phyloP scores from a whole-genome alignment of 306 rosid species.

The Cucumis hystrix region DNA sequence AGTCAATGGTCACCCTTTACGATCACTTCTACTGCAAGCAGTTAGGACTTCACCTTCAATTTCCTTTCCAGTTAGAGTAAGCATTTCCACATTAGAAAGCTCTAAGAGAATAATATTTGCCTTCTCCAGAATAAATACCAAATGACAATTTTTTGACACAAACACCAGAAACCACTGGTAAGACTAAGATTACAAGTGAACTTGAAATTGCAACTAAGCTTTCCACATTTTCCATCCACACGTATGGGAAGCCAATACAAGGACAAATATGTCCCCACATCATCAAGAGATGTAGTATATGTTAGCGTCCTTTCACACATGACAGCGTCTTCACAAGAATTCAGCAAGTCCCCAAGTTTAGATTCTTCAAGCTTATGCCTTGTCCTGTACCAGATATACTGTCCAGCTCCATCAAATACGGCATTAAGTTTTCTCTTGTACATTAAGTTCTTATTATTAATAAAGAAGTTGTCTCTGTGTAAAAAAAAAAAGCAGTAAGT shows the following conservation, averaged over 20 bases:
- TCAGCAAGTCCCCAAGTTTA: slow-evolving; percentile 38
- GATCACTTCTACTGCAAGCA: slow-evolving; percentile 88
- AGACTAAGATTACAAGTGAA: too few species aligned
- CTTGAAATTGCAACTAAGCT: too few species aligned
- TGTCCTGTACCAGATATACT: slow-evolving; percentile 64
- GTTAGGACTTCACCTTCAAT: slow-evolving; percentile 79
- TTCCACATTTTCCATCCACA: slow-evolving; percentile 59
- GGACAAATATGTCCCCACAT: slow-evolving; percentile 69
- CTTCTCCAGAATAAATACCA: slow-evolving; percentile 77
- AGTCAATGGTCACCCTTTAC: slow-evolving; percentile 66
- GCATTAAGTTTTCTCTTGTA: too few species aligned
- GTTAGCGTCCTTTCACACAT: slow-evolving; percentile 43
- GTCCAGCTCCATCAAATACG: too few species aligned
- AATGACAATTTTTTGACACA: slow-evolving; percentile 42
- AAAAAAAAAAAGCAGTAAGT: too few species aligned
- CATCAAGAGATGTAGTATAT: slow-evolving; percentile 62
- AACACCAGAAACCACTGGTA: slow-evolving; percentile 63
- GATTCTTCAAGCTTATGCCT: slow-evolving; percentile 50
- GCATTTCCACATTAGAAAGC: slow-evolving; percentile 79
- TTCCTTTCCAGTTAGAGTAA: slow-evolving; percentile 85
- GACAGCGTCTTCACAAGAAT: slow-evolving; percentile 37
- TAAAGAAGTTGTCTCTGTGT: slow-evolving; percentile 13
- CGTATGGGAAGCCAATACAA: slow-evolving; percentile 83
- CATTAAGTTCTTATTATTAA: slow-evolving; percentile 86
- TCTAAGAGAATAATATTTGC: slow-evolving; percentile 48